These are phyloP conservation scores for Irpex lacteus DNA, from an alignment of 1,284 basidiomycete genomes.

Conservation along the genomic window DNA sequence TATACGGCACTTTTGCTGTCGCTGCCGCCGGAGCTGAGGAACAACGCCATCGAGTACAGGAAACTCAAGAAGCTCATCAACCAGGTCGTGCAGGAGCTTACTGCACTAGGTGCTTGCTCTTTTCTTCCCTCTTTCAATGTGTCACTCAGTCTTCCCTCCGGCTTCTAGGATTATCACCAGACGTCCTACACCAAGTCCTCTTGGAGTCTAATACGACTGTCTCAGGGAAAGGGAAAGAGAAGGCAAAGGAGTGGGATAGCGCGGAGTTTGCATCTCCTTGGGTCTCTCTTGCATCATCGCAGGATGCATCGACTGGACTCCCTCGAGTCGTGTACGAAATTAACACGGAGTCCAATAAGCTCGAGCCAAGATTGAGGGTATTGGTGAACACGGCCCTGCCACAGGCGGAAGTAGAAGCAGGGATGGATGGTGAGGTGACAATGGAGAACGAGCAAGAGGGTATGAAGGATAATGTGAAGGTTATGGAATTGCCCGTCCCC, in stretches of 20 bases:
- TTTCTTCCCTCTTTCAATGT: neutral
- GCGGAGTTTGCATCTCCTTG: neutral
- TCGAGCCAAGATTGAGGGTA: constrained; percentile 56
- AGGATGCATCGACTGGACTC: constrained; percentile 11
- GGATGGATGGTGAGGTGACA: neutral
- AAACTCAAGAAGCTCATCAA: constrained; percentile 94
- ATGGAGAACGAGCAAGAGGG: too few relatives aligned
- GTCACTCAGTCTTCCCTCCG: neutral
- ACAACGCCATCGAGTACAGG: constrained; percentile 85
- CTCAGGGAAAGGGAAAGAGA: constrained; percentile 24
- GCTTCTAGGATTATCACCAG: constrained; percentile 32
- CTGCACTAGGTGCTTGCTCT: constrained; percentile 55
- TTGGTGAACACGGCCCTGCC: constrained; percentile 32
- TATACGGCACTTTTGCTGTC: constrained; percentile 68
- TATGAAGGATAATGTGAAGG: too few relatives aligned
- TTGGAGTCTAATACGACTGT: constrained; percentile 20
- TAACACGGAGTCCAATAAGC: constrained; percentile 40
- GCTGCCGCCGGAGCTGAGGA: constrained; percentile 73
- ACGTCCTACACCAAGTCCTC: constrained; percentile 45
- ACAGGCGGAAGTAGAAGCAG: neutral
- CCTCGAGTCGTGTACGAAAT: constrained; percentile 54
- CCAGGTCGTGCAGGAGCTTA: constrained; percentile 80
- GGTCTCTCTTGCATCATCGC: constrained; percentile 5
- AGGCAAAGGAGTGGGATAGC: constrained; percentile 16
- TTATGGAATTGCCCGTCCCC: too few relatives aligned